Conservation (phyloP, 225 moss, liverwort and hornwort species). For the Ulota crispa region DNA sequence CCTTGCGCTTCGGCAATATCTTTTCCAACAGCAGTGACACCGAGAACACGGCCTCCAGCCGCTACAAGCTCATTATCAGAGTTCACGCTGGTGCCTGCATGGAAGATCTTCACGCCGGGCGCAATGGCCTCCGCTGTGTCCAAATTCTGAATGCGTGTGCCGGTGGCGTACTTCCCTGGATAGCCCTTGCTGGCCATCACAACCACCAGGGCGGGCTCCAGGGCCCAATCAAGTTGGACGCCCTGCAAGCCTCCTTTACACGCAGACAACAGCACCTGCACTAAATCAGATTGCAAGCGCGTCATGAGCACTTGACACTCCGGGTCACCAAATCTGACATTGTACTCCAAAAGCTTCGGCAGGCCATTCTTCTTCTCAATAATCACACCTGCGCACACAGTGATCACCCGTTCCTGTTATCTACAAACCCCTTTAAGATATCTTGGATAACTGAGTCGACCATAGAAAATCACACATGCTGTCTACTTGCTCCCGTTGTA, state of each 20-base stretch:
- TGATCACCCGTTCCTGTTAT: background rate
- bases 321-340: slow-evolving; percentile 97
- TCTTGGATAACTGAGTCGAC: background rate
- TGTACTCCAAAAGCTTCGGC: slow-evolving; percentile 91
- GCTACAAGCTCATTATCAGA: slow-evolving; percentile 59
- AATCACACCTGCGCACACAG: slow-evolving; percentile 52
- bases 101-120: slow-evolving; percentile 73
- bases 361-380: slow-evolving; percentile 80
- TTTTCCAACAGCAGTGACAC: slow-evolving; percentile 66
- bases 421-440: background rate
- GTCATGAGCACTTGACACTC: slow-evolving; percentile 94
- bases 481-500: background rate
- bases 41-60: slow-evolving; percentile 81
- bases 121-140: slow-evolving; percentile 53
- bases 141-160: slow-evolving; percentile 64
- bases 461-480: background rate
- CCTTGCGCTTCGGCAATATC: slow-evolving; percentile 73
- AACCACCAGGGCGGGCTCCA: slow-evolving; percentile 79
- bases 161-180: slow-evolving; percentile 67
- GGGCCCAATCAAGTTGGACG: slow-evolving; percentile 60
- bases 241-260: slow-evolving; percentile 69
- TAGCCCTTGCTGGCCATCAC: slow-evolving; percentile 90
- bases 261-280: slow-evolving; percentile 71
- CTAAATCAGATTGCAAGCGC: slow-evolving; percentile 75
- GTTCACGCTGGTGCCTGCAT: slow-evolving; percentile 74